phyloP scores from a whole-genome alignment of 306 rosid genomes.

The Canavalia gladiata region DNA sequence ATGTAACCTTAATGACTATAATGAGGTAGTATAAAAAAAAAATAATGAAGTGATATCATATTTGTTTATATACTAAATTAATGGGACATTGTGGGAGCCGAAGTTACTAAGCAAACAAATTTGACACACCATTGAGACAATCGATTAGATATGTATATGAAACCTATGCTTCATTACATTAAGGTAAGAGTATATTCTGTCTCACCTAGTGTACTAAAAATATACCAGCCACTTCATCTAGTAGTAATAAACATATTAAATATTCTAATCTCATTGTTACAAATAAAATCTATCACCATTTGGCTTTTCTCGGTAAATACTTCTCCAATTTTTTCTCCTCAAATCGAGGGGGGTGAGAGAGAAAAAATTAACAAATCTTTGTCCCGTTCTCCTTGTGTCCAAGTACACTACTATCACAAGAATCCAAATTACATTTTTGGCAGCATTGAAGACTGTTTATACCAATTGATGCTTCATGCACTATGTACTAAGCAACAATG shows the following conservation, averaged over 20 bases:
- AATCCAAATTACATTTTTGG: not conserved
- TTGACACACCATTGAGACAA: too few relatives aligned
- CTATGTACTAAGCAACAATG: not conserved
- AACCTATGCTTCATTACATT: not conserved
- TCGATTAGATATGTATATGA: not conserved
- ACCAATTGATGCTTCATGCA: not conserved
- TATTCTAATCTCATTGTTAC: too few relatives aligned
- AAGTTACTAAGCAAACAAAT: too few relatives aligned
- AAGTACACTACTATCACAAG: not conserved
- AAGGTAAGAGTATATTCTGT: not conserved
- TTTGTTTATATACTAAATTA: too few relatives aligned
- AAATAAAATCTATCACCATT: not conserved
- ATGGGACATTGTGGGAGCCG: too few relatives aligned
- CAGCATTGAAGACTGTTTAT: not conserved
- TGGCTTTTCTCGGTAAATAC: too few relatives aligned
- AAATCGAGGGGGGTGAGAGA: conserved; percentile 8
- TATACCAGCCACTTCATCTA: not conserved
- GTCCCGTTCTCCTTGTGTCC: not conserved
- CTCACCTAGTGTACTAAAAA: not conserved
- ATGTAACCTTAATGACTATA: too few relatives aligned
- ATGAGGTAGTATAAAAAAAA: too few relatives aligned
- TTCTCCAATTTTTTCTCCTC: not conserved
- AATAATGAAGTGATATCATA: too few relatives aligned
- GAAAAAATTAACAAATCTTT: conserved; percentile 4
- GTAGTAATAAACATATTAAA: too few relatives aligned